Base-by-base conservation (phyloP, 2,329 filamentous ascomycete species). In the Elsinoe ampelina region DNA sequence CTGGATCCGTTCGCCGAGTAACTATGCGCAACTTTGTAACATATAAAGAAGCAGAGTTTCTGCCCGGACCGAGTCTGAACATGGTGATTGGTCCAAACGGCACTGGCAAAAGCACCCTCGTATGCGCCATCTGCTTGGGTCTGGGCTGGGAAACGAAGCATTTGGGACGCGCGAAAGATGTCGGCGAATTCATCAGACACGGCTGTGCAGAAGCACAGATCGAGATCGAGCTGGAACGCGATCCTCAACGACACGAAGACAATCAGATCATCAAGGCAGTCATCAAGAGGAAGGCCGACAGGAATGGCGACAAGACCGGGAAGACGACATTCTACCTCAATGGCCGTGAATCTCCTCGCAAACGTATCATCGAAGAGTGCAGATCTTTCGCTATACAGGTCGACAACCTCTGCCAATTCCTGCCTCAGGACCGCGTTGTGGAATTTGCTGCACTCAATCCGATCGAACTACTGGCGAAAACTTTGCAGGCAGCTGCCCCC, bases 51-150 rank as follows among this genome's bases (percentile, higher is more conserved):
- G 92, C 90, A 57, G 91, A 95, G 62, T 96, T 97, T 70, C 82
- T 86, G 58, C 89, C 90, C 11, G 93, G 93, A 0, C 92, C 93
- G 0, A 92, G 88, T 68, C 72, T 98, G 66, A 98, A 98, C 69
- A 97, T 98, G 92, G 85, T 98, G 55, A 95, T 98, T 63, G 93
- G 93, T 0, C 93, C 93, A n/a, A 98, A 98, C 66, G 93, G 93
- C 34, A 97, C 93, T 0, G 93, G 93, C 57, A 98, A 98, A 73
- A 97, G 92, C 72, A 96, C 93, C 0, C 78, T 98, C 22, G 92
- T 98, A 42, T 98, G 93, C 72, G 93, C 93, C 43, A 95, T 98
- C 63, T 97, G 93, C 67, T 74, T 98, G 12, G 93, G 93, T 2
- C 75, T 98, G 22, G 93, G 93, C 48, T 96, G 86, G 77, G 81